These are phyloP conservation scores for Ochetophila trinervis DNA, from an alignment of 306 rosid species.

Conservation along the genomic window DNA sequence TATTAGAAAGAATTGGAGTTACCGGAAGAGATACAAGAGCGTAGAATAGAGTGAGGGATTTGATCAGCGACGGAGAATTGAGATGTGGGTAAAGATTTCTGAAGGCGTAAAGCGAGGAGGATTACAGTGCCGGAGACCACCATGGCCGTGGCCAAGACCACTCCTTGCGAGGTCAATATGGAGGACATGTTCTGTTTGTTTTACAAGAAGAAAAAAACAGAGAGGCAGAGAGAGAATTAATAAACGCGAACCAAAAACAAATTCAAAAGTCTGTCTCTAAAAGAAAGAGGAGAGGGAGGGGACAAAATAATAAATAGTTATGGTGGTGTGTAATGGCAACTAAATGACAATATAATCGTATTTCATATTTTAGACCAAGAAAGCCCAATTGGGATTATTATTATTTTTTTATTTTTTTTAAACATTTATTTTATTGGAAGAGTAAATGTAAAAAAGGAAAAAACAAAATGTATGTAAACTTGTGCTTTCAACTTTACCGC, in stretches of 20 bases:
- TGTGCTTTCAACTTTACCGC: slow-evolving; percentile 19
- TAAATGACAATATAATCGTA: slow-evolving; percentile 5
- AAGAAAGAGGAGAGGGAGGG: background rate
- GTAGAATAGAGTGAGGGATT: slow-evolving; percentile 39
- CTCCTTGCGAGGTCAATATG: slow-evolving; percentile 63
- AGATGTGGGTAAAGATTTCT: slow-evolving; percentile 39
- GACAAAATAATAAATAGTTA: slow-evolving; percentile 2
- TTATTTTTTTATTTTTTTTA: background rate
- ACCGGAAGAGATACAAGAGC: slow-evolving; percentile 88
- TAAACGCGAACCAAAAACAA: background rate
- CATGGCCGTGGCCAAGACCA: slow-evolving; percentile 94
- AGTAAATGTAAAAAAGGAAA: background rate
- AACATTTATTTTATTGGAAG: too few species aligned
- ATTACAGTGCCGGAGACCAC: slow-evolving; percentile 94
- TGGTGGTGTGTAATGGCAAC: slow-evolving; percentile 21
- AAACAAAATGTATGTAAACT: background rate
- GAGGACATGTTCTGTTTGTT: slow-evolving; percentile 47
- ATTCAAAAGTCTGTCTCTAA: slow-evolving; percentile 5
- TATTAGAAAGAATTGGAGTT: background rate
- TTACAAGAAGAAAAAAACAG: background rate
- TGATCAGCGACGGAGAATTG: slow-evolving; percentile 32
- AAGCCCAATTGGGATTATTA: background rate
- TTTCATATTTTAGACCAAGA: background rate
- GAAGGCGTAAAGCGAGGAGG: slow-evolving; percentile 78
- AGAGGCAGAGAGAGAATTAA: background rate